These are phyloP conservation scores for Serendipita indica DNA, from an alignment of 768 basidiomycete species.

Conservation along the genomic window DNA sequence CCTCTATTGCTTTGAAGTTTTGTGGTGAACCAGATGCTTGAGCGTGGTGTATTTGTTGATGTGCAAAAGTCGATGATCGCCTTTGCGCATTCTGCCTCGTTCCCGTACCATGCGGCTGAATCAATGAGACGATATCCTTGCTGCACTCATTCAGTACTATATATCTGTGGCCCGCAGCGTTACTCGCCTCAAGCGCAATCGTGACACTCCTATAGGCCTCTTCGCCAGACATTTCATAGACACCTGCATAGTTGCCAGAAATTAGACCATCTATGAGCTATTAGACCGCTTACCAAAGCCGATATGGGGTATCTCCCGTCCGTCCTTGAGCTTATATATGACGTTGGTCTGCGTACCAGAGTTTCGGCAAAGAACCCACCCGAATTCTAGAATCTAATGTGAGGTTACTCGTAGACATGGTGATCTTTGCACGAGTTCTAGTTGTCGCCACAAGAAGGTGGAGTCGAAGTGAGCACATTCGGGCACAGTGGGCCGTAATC, in stretches of 20 bases:
- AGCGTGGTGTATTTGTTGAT: constrained; percentile 34
- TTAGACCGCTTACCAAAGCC: constrained; percentile 34
- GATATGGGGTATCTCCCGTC: constrained; percentile 39
- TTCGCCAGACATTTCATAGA: constrained; percentile 47
- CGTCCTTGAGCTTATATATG: constrained; percentile 43
- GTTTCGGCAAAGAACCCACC: no score
- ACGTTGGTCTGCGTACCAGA: no score
- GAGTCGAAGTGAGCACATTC: no score
- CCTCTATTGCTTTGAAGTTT: constrained; percentile 47
- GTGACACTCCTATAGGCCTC: constrained; percentile 42
- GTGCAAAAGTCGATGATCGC: constrained; percentile 43
- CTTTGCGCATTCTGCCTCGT: constrained; percentile 48
- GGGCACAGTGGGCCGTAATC: no score
- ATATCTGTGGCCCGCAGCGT: constrained; percentile 47
- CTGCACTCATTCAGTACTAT: constrained; percentile 28
- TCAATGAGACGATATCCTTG: constrained; percentile 19
- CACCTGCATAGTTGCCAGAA: constrained; percentile 27
- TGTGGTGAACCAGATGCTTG: constrained; percentile 53
- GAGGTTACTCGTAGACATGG: no score
- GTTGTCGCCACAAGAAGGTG: no score
- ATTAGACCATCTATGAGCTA: neutral
- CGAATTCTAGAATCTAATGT: no score
- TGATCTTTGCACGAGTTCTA: no score
- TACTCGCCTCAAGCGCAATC: constrained; percentile 44
- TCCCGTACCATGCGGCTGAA: constrained; percentile 42